Conservation (phyloP, 257 asterid genomes). For the Capsicum baccatum region DNA sequence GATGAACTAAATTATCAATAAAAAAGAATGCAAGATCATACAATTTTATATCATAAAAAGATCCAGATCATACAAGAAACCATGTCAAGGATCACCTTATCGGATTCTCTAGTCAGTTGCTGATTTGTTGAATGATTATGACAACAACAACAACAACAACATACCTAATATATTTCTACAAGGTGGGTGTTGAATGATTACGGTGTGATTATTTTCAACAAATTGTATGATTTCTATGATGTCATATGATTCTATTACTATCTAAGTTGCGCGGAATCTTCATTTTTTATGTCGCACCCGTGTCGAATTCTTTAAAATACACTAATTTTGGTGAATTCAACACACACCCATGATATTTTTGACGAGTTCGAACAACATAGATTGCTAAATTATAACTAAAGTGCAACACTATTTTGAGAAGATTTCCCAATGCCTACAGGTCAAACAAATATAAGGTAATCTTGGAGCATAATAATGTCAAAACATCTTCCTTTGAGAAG, state of each 20-base stretch:
- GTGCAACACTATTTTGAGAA: neutral
- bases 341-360: too few relatives aligned
- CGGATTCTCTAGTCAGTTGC: neutral
- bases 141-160: too few relatives aligned
- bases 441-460: too few relatives aligned
- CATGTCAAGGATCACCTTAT: neutral
- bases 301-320: too few relatives aligned
- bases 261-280: neutral
- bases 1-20: neutral
- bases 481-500: too few relatives aligned
- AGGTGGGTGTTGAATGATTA: too few relatives aligned
- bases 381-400: neutral
- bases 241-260: neutral
- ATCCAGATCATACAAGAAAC: neutral
- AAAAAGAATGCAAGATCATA: neutral
- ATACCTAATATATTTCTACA: too few relatives aligned
- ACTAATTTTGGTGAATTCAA: too few relatives aligned
- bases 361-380: too few relatives aligned
- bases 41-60: too few relatives aligned
- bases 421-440: neutral
- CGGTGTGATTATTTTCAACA: neutral
- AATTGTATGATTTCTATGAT: neutral
- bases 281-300: too few relatives aligned
- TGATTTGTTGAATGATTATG: constrained; percentile 12
- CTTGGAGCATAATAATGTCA: too few relatives aligned